Evolutionary conservation across 257 asterid species (phyloP), one percentile per base, ranked within the genome.

Genomic region (Marsdenia floribunda): DNA sequence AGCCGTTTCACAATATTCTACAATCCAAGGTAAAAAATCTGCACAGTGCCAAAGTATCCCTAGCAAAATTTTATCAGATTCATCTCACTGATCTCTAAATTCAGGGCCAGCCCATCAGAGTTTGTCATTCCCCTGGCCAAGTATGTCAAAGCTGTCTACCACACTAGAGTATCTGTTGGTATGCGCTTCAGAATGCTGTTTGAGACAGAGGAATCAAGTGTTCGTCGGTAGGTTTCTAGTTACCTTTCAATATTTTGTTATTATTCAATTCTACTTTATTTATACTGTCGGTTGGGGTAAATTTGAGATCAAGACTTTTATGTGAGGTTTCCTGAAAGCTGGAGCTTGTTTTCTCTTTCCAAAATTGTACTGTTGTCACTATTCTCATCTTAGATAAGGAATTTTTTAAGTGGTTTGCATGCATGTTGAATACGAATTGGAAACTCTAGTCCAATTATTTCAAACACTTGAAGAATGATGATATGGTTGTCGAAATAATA

Each of bases 131-230:
- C 96, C 71, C 83, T 90, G 76, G 89, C 96, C 57, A 88, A 85
- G 74, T 88, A 88, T 55, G 81, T 88, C 13, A 90, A 90, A 80
- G 88, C 96, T 7, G 89, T 84, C 11, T 87, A 83, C 79, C 93
- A 87, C 71, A 88, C 94, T 60, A 91, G 91, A 59, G 90, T 90
- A 12, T 90, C 94, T 76, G 92, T 90, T 0, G 96, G 96, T 35
- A 88, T 88, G 96, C 92, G 96, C 50, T 90, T 88, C 80, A 81
- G 96, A 55, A 90, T 90, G 93, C 81, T 90, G 81, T 90, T 90
- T 67, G 96, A 90, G 80, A 90, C 96, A 2, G 96, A 88, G 76
- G 96, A 90, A 73, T 90, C 96, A 54, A 87, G 96, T 75, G 83
- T 88, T 66, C 92, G 96, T 37, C 92, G 96, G 94, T 90, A 83